Conservation (phyloP, 1,284 basidiomycete species). For the Heterobasidion annosum region DNA sequence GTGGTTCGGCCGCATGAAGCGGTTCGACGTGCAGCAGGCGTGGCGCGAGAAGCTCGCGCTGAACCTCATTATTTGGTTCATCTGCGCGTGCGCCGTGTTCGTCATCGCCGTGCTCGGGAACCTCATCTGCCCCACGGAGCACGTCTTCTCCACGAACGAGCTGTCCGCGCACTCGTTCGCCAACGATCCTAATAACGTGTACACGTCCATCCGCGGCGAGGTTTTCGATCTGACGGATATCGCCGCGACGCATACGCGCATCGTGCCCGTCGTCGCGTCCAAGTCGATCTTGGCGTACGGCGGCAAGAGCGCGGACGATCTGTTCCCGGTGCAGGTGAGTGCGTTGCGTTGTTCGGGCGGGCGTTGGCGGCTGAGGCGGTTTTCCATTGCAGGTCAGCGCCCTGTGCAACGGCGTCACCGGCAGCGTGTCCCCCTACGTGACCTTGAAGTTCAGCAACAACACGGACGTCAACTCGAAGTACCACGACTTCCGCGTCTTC, state of each 20-base stretch:
- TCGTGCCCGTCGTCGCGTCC: constrained; percentile 68
- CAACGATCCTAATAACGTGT: constrained; percentile 66
- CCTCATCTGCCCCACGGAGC: constrained; percentile 91
- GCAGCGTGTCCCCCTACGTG: constrained; percentile 80
- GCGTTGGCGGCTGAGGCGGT: neutral
- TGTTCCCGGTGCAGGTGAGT: constrained; percentile 91
- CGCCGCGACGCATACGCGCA: constrained; percentile 51
- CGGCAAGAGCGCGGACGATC: constrained; percentile 62
- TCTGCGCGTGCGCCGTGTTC: constrained; percentile 83
- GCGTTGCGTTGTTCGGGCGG: neutral
- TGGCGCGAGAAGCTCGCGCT: constrained; percentile 97
- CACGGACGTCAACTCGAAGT: constrained; percentile 74
- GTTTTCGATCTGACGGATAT: constrained; percentile 76
- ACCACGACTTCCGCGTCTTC: constrained; percentile 91
- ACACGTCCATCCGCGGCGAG: constrained; percentile 84
- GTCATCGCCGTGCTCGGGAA: constrained; percentile 86
- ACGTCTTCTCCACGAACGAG: constrained; percentile 81
- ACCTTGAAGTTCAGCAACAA: constrained; percentile 74
- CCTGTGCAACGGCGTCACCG: constrained; percentile 82
- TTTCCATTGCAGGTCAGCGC: constrained; percentile 65
- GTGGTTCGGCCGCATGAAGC: constrained; percentile 85
- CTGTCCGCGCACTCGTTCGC: constrained; percentile 63
- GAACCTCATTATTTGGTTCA: constrained; percentile 95
- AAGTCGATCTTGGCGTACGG: constrained; percentile 76
- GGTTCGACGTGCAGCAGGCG: constrained; percentile 88